phyloP scores from a whole-genome alignment of 2,329 filamentous ascomycete genomes.

The Colletotrichum magnum region DNA sequence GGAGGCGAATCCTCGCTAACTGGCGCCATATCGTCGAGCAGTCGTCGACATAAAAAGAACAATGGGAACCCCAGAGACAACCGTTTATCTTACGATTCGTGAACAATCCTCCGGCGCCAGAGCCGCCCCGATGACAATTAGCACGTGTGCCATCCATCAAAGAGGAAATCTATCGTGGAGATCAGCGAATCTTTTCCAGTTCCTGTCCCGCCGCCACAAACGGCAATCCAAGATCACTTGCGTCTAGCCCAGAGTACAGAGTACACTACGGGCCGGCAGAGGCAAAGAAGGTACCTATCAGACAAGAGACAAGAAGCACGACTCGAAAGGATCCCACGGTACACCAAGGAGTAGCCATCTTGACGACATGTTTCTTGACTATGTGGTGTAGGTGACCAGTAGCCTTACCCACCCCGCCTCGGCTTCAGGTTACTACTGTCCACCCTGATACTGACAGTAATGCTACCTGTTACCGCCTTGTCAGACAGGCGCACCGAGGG shows the following conservation, averaged over 20 bases:
- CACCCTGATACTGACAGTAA: neutral
- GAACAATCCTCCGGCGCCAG: constrained; percentile 4
- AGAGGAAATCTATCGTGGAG: constrained; percentile 10
- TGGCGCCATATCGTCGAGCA: no score
- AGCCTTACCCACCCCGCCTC: constrained; percentile 10
- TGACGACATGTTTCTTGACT: no score
- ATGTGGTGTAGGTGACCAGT: neutral
- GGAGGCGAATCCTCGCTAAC: no score
- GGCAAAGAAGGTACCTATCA: no score
- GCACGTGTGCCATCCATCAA: constrained; percentile 24
- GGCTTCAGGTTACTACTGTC: neutral
- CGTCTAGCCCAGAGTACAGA: no score
- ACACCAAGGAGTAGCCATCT: constrained; percentile 7
- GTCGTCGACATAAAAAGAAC: no score
- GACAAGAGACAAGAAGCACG: no score
- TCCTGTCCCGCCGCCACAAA: constrained; percentile 11
- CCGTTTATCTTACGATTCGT: neutral
- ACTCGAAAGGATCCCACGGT: no score
- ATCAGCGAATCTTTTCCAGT: constrained; percentile 12
- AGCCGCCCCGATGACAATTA: neutral
- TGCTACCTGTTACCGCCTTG: neutral
- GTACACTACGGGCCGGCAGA: no score
- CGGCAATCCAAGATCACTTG: constrained; percentile 1
- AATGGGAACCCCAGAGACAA: neutral
- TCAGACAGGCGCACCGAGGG: neutral